Base-by-base conservation (phyloP, 495 filamentous ascomycete genomes). In the Xylaria intraflava region DNA sequence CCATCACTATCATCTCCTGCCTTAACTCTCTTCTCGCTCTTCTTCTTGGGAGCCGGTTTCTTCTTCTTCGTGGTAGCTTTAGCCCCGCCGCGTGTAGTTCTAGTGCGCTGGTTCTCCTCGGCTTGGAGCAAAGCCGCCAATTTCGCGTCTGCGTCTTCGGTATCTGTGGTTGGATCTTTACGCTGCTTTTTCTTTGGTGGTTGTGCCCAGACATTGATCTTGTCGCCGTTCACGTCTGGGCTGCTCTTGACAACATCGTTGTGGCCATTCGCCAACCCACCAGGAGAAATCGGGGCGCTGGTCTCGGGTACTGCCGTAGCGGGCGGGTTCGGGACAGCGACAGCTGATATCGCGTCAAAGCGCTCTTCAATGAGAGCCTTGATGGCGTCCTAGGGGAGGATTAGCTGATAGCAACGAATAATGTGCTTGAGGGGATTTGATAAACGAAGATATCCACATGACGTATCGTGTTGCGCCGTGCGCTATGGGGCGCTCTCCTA, bases 71-170 rank as follows among this genome's bases (percentile, higher is more conserved):
- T 51, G 54, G 69, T 57, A 19, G 63, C 56, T 46, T 82, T 81
- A 6, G 72, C 70, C 12, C 69, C 72, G 4, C 84, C 78, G 30
- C 91, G 76, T 0, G 90, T 95, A 16, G 84, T 75, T 17, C 91
- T 78, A 19, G 79, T 83, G 23, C 72, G 71, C 52, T 81, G 73
- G 66, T 96, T 95, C 75, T 93, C 89, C 69, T 95, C 86, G 2
- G 90, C 93, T 70, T 98, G 93, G 26, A 98, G 76, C 65, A 85
- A 83, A 2, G 89, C 90, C 2, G 93, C 93, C 51, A 90, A 78
- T 8, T 83, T 77, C 12, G 90, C 91, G 68, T 97, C 92, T 39
- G 87, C 87, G 51, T 95, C 89, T 49, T 72, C 72, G 53, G 57
- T 68, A 38, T 64, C 63, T 38, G 58, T 50, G 27, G 64, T 69